A percentile compares a stretch with the other conserved stretches of the same genome.
Conservation (phyloP, 2,329 filamentous ascomycete species). For the Aphanocladium album region DNA sequence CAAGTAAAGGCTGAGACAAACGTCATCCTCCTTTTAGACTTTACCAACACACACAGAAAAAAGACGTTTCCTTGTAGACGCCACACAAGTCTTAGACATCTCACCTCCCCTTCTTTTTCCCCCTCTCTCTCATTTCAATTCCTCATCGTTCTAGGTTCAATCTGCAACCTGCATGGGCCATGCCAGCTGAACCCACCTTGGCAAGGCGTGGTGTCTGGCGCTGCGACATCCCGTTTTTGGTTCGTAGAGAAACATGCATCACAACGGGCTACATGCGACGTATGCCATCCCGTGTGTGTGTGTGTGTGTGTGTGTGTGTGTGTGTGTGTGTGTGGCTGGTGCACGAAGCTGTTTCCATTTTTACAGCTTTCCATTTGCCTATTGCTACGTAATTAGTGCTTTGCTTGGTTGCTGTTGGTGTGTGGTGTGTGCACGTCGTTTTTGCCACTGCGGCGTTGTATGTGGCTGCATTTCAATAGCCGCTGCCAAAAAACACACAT, state of each 20-base stretch:
- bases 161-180: constrained; percentile 4
- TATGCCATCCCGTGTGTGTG: too few relatives aligned
- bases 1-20: background rate
- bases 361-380: background rate
- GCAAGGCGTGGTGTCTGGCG: background rate
- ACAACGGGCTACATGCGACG: too few relatives aligned
- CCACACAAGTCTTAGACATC: background rate
- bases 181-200: constrained; percentile 3
- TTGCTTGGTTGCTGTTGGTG: background rate
- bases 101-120: too few relatives aligned
- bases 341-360: background rate
- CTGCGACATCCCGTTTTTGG: background rate
- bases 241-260: too few relatives aligned
- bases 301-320: too few relatives aligned
- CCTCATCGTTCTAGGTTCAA: background rate
- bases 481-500: background rate
- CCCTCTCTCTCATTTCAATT: background rate
- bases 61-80: background rate
- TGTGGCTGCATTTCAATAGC: background rate
- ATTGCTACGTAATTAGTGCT: background rate
- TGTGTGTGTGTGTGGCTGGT: too few relatives aligned
- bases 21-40: background rate
- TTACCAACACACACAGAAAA: background rate
- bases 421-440: background rate
- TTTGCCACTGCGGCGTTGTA: background rate